Conservation (phyloP, 495 filamentous ascomycete species). For the Hypoxylon rickii region DNA sequence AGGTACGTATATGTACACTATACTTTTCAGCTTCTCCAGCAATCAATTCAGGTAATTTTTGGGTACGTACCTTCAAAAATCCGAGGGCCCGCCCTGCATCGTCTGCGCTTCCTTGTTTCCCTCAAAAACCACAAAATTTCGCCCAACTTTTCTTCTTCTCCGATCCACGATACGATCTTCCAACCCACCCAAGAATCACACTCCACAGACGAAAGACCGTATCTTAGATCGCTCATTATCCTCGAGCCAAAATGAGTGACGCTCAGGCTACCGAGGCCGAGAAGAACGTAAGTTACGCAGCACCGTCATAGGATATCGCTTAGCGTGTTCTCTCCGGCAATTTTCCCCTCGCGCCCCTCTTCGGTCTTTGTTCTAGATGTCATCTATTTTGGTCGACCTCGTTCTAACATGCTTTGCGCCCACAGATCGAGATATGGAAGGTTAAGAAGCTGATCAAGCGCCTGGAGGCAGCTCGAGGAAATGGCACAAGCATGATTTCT, state of each 20-base stretch:
- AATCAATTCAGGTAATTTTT: no score
- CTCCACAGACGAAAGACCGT: slow-evolving; percentile 18
- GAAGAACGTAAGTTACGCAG: slow-evolving; percentile 75
- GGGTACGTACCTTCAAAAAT: slow-evolving; percentile 12
- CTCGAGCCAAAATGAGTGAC: slow-evolving; percentile 78
- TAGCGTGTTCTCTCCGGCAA: slow-evolving; percentile 7
- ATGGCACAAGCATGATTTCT: slow-evolving; percentile 98
- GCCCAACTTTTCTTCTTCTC: slow-evolving; percentile 17
- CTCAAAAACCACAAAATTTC: slow-evolving; percentile 28
- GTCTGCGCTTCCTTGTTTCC: slow-evolving; percentile 28
- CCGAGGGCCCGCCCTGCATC: slow-evolving; percentile 26
- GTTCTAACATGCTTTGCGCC: slow-evolving; percentile 4
- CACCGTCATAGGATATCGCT: slow-evolving; percentile 2
- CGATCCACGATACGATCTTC: slow-evolving; percentile 22
- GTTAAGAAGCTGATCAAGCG: slow-evolving; percentile 98
- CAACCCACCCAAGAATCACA: slow-evolving; percentile 10
- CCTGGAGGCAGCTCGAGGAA: slow-evolving; percentile 88
- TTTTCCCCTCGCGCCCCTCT: slow-evolving; percentile 7
- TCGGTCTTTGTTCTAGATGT: slow-evolving; percentile 5
- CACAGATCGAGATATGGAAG: slow-evolving; percentile 74
- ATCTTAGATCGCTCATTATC: slow-evolving; percentile 31
- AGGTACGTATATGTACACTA: neutral
- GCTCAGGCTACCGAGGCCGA: slow-evolving; percentile 89
- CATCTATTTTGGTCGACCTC: slow-evolving; percentile 21
- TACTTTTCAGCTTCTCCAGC: no score